These are phyloP conservation scores for Ilyonectria destructans DNA, from an alignment of 2,329 filamentous ascomycete species.

Conservation along the genomic window DNA sequence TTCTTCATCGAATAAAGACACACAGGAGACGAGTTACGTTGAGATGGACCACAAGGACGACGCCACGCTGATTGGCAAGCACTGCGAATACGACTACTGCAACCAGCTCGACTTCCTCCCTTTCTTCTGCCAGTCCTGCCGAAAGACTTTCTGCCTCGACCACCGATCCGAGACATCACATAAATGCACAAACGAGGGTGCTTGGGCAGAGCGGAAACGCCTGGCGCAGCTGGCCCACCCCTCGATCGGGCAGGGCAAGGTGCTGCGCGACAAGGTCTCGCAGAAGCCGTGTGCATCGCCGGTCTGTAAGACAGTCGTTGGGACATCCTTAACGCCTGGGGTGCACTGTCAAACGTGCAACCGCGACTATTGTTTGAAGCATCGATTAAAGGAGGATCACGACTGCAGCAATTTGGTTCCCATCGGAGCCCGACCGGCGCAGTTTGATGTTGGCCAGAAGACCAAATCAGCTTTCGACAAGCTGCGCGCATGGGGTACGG, in stretches of 20 bases:
- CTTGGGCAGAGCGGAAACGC: constrained; percentile 74
- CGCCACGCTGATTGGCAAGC: constrained; percentile 87
- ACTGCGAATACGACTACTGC: constrained; percentile 94
- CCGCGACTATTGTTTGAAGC: constrained; percentile 83
- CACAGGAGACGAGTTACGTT: constrained; percentile 73
- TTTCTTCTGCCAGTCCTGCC: constrained; percentile 93
- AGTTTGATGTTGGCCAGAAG: constrained; percentile 71
- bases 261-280: constrained; percentile 68
- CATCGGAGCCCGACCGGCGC: constrained; percentile 65
- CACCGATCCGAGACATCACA: constrained; percentile 91
- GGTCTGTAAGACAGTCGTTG: constrained; percentile 79
- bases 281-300: constrained; percentile 79
- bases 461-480: constrained; percentile 83
- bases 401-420: constrained; percentile 84
- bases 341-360: constrained; percentile 82
- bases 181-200: constrained; percentile 74
- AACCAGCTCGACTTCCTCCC: constrained; percentile 97
- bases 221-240: constrained; percentile 68
- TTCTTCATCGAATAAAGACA: constrained; percentile 62
- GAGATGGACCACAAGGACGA: constrained; percentile 82
- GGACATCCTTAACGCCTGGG: constrained; percentile 77
- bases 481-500: constrained; percentile 84
- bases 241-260: constrained; percentile 69
- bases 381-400: constrained; percentile 85
- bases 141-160: constrained; percentile 89